Evolutionary conservation across 1,139 yeast species (phyloP).

Genomic region (Candida dubliniensis): DNA sequence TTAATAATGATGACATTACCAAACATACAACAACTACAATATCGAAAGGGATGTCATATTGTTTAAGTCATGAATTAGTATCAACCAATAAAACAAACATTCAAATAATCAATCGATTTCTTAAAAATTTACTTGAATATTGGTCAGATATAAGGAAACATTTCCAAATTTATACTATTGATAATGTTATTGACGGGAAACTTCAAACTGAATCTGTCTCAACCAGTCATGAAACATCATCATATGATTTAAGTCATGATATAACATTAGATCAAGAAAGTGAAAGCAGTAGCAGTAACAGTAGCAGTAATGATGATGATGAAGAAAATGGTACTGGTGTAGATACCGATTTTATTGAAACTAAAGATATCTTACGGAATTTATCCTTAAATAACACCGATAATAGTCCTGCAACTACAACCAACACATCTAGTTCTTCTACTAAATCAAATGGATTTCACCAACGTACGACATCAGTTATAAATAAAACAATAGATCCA

Average conservation of each 20-base stretch:
- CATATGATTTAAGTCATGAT: slow-evolving; percentile 34
- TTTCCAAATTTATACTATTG: slow-evolving; percentile 18
- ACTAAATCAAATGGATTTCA: not conserved
- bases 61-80: slow-evolving; percentile 52
- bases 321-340: slow-evolving; percentile 16
- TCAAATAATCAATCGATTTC: slow-evolving; percentile 50
- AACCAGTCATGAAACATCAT: slow-evolving; percentile 23
- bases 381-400: not conserved
- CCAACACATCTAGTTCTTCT: not conserved
- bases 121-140: slow-evolving; percentile 48
- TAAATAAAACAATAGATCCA: not conserved
- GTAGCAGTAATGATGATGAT: slow-evolving; percentile 15
- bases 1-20: slow-evolving; percentile 33
- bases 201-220: slow-evolving; percentile 4
- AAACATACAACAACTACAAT: slow-evolving; percentile 47
- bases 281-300: slow-evolving; percentile 4
- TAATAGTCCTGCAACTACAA: not conserved
- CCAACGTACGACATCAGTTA: slow-evolving; percentile 2
- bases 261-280: slow-evolving; percentile 26
- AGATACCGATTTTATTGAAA: slow-evolving; percentile 1
- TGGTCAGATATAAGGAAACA: slow-evolving; percentile 32
- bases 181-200: slow-evolving; percentile 24
- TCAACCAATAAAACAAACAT: slow-evolving; percentile 47
- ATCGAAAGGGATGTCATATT: slow-evolving; percentile 50
- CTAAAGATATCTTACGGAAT: not conserved